Conservation (phyloP, 768 basidiomycete genomes). For the Mycena pura region DNA sequence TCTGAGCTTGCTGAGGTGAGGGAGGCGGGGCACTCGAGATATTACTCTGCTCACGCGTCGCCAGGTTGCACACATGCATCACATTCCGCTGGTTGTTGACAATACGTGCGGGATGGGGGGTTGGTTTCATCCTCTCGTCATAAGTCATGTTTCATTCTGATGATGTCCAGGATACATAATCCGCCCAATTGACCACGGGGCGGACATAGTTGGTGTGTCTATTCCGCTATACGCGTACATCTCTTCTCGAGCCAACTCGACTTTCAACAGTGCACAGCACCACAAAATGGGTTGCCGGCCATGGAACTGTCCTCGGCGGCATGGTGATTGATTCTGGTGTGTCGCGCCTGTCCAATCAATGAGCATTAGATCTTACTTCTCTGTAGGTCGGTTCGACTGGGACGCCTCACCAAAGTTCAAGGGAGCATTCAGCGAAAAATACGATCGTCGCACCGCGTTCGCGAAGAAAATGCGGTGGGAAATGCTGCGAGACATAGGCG, state of each 20-base stretch:
- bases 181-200: slow-evolving; percentile 31
- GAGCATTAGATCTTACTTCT: not conserved
- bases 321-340: slow-evolving; percentile 1
- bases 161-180: slow-evolving; percentile 14
- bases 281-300: not conserved
- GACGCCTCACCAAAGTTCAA: not conserved
- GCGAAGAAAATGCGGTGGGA: not conserved
- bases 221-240: not conserved
- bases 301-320: not conserved
- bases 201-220: slow-evolving; percentile 42
- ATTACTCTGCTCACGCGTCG: not conserved
- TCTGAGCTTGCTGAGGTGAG: not conserved
- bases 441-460: not conserved
- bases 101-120: slow-evolving; percentile 70
- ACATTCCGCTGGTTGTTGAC: slow-evolving; percentile 67
- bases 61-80: slow-evolving; percentile 45
- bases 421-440: not conserved
- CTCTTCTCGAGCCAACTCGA: too few species aligned
- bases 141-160: too few species aligned
- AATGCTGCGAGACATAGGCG: not conserved
- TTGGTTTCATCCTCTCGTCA: too few species aligned
- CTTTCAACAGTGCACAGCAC: slow-evolving; percentile 1
- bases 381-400: not conserved
- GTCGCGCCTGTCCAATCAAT: too few species aligned
- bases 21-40: too few species aligned